Percentiles rank a stretch among this genome's conserved stretches.
phyloP scores from a whole-genome alignment of 2,329 filamentous ascomycete genomes.

The Fusarium tuaranense region DNA sequence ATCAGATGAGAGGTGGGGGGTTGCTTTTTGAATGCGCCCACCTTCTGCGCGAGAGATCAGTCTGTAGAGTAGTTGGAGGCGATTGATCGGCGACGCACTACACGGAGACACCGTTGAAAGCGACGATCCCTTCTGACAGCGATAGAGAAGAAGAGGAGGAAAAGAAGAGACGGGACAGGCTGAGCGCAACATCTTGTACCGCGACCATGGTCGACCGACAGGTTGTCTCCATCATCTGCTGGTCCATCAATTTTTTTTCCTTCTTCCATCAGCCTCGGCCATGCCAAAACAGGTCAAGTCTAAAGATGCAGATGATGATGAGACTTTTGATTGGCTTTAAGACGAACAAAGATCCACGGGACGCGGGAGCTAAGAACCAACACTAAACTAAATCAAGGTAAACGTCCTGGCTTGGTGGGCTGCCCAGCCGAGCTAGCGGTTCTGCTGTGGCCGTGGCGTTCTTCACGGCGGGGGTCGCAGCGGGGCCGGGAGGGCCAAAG shows the following conservation, averaged over 20 bases:
- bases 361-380: conserved; percentile 36
- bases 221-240: conserved; percentile 32
- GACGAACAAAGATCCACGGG: conserved; percentile 17
- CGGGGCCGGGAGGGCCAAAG: conserved; percentile 26
- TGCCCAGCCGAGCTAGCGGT: conserved; percentile 7
- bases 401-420: conserved; percentile 30
- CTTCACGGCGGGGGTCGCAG: conserved; percentile 26
- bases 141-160: conserved; percentile 1
- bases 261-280: conserved; percentile 8
- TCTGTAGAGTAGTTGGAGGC: conserved; percentile 15
- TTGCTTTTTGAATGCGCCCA: conserved; percentile 29
- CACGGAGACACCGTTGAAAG: conserved; percentile 31
- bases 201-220: not conserved
- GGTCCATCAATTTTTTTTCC: conserved; percentile 35
- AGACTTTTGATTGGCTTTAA: conserved; percentile 8
- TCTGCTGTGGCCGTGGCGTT: conserved; percentile 26
- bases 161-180: conserved; percentile 9
- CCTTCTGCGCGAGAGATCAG: not conserved
- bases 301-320: conserved; percentile 12
- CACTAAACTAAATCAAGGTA: conserved; percentile 25
- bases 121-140: conserved; percentile 23
- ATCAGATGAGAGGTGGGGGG: conserved; percentile 4
- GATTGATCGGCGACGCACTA: conserved; percentile 25
- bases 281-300: conserved; percentile 29
- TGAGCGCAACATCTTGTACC: conserved; percentile 20